A percentile compares a stretch with the other conserved stretches of the same genome.
Evolutionary conservation across 352 stramenopile genomes (phyloP).

Genomic region (Peronosclerospora sorghi): DNA sequence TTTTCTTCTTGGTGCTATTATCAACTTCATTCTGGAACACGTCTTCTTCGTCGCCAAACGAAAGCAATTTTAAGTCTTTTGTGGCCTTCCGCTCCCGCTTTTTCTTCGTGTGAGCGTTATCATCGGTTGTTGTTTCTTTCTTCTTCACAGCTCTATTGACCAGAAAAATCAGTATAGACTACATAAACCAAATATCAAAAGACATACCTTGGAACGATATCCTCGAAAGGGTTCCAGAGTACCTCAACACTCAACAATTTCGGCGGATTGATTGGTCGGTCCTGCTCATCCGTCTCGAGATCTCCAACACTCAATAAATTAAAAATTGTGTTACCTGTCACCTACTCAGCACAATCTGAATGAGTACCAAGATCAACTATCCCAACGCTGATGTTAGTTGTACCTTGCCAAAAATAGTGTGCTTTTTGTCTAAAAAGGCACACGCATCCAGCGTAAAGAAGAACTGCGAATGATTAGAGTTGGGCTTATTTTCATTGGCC

Average conservation of each 20-base stretch:
- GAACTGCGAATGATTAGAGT: slow-evolving; percentile 91
- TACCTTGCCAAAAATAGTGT: slow-evolving; percentile 89
- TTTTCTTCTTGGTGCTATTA: slow-evolving; percentile 24
- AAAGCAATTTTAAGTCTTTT: slow-evolving; percentile 91
- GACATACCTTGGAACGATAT: slow-evolving; percentile 80
- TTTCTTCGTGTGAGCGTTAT: slow-evolving; percentile 38
- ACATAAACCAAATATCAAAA: not conserved
- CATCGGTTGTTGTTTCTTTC: slow-evolving; percentile 15
- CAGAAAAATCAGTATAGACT: not conserved
- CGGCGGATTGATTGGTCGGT: slow-evolving; percentile 68
- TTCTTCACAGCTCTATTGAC: slow-evolving; percentile 18
- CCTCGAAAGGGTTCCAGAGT: slow-evolving; percentile 91
- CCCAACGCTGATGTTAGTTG: not conserved
- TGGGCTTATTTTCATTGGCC: slow-evolving; percentile 82
- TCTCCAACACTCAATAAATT: slow-evolving; percentile 91
- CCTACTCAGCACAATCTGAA: slow-evolving; percentile 21
- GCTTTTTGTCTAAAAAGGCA: slow-evolving; percentile 91
- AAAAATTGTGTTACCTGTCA: slow-evolving; percentile 96
- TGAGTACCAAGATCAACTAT: not conserved
- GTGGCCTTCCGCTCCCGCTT: slow-evolving; percentile 87
- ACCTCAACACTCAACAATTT: slow-evolving; percentile 84
- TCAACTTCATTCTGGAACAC: slow-evolving; percentile 41
- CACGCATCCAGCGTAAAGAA: slow-evolving; percentile 95
- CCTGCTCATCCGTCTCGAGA: slow-evolving; percentile 74
- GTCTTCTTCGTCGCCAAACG: slow-evolving; percentile 89